Evolutionary conservation across 306 rosid genomes (phyloP).

Genomic region (Cicer chorassanicum): DNA sequence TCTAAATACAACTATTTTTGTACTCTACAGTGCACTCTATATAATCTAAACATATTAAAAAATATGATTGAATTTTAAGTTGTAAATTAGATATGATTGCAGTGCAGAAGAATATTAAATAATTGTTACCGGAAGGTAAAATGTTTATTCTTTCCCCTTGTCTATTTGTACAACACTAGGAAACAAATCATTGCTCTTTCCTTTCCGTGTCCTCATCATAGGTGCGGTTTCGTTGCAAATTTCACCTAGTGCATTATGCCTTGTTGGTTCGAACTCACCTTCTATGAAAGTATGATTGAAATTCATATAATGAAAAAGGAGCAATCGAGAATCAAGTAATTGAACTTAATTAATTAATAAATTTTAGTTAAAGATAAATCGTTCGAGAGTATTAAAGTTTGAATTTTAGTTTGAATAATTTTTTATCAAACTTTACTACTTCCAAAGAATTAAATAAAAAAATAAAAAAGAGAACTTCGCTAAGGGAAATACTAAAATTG

Average conservation of each 20-base stretch:
- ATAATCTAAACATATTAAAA: too few species aligned
- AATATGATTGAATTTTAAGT: neutral
- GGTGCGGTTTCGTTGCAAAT: neutral
- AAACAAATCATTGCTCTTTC: conserved; percentile 38
- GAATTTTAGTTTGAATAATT: too few species aligned
- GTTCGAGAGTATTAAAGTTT: rapidly evolving
- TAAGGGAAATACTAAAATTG: neutral
- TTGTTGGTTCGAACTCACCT: conserved; percentile 10
- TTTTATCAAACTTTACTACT: too few species aligned
- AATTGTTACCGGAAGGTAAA: neutral
- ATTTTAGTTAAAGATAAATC: rapidly evolving
- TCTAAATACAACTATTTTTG: too few species aligned
- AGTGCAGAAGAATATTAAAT: neutral
- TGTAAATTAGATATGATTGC: neutral
- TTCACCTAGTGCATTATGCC: conserved; percentile 24
- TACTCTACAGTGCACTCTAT: too few species aligned
- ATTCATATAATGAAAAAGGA: neutral
- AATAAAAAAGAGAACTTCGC: too few species aligned
- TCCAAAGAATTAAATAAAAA: too few species aligned
- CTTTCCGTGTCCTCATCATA: conserved; percentile 37
- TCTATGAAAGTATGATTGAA: conserved; percentile 1
- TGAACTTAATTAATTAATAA: too few species aligned
- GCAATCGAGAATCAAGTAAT: neutral
- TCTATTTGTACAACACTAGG: neutral
- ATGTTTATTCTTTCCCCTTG: neutral